Evolutionary conservation across 2,329 filamentous ascomycete genomes (phyloP).

Genomic region (Falciphora oryzae): DNA sequence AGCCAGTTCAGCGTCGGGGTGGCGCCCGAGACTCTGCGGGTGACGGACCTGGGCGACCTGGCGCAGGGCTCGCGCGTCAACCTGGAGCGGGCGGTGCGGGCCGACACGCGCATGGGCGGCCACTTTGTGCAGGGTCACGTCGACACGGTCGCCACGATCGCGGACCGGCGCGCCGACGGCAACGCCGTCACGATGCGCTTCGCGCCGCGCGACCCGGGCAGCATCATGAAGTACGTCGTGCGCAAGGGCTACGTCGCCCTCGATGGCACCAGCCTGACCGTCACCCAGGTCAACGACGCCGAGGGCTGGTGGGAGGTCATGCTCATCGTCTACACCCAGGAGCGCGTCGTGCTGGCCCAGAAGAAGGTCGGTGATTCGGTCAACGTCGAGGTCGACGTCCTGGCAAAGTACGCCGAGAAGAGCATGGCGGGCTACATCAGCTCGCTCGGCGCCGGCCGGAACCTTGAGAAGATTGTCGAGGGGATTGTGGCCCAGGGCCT

Average conservation of each 20-base stretch:
- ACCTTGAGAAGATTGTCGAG: conserved; percentile 65
- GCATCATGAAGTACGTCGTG: conserved; percentile 79
- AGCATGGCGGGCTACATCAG: conserved; percentile 76
- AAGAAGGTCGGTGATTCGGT: conserved; percentile 78
- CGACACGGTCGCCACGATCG: conserved; percentile 76
- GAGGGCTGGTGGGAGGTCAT: conserved; percentile 91
- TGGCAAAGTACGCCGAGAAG: conserved; percentile 84
- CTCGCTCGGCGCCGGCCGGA: conserved; percentile 39
- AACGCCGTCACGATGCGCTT: conserved; percentile 88
- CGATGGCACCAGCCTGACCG: conserved; percentile 89
- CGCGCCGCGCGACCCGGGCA: conserved; percentile 55
- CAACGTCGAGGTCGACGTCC: conserved; percentile 90
- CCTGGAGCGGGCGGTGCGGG: conserved; percentile 87
- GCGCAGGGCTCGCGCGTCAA: conserved; percentile 66
- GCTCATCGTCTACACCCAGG: conserved; percentile 95
- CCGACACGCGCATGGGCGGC: conserved; percentile 91
- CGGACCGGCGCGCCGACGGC: conserved; percentile 70
- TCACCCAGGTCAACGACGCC: conserved; percentile 77
- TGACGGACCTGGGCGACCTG: conserved; percentile 86
- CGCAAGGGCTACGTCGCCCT: conserved; percentile 95
- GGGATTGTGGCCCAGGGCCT: conserved; percentile 69
- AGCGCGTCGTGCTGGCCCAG: conserved; percentile 74
- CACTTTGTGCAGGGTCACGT: conserved; percentile 99
- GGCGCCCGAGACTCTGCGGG: conserved; percentile 89
- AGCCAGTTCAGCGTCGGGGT: conserved; percentile 82